phyloP scores from a whole-genome alignment of 2,329 filamentous ascomycete species.

The Colletotrichum echinochloae region DNA sequence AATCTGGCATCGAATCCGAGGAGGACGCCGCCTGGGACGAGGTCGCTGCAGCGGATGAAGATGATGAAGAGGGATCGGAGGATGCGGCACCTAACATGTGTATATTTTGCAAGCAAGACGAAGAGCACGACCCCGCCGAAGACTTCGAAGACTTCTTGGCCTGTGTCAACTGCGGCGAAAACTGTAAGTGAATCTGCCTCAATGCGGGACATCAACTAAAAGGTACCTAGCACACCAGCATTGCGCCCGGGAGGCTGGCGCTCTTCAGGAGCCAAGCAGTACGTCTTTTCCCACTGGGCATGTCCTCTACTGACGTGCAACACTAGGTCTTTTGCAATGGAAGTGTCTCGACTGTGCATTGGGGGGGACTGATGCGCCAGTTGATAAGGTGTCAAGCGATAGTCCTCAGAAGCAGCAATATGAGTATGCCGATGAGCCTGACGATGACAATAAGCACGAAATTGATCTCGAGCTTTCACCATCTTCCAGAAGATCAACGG shows the following conservation, averaged over 20 bases:
- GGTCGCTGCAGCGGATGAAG: constrained; percentile 65
- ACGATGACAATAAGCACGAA: constrained; percentile 8
- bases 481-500: constrained; percentile 65
- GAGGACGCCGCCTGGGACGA: constrained; percentile 70
- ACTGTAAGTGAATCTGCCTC: constrained; percentile 71
- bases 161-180: constrained; percentile 83
- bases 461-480: constrained; percentile 46
- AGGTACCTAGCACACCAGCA: constrained; percentile 82
- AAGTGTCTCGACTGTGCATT: constrained; percentile 62
- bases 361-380: not conserved
- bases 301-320: not conserved
- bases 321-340: constrained; percentile 59
- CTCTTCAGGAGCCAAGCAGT: constrained; percentile 61
- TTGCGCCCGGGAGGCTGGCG: constrained; percentile 81
- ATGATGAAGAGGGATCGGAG: constrained; percentile 69
- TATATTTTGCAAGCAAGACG: constrained; percentile 85
- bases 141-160: constrained; percentile 84
- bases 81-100: constrained; percentile 58
- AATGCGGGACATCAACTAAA: constrained; percentile 52
- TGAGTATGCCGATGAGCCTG: not conserved
- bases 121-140: constrained; percentile 84
- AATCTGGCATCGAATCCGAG: constrained; percentile 66
- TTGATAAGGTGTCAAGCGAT: not conserved
- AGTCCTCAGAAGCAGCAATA: not conserved
- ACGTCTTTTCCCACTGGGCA: constrained; percentile 48